Conservation (phyloP, 1,139 yeast species). For the Blastobotrys petasosporus region DNA sequence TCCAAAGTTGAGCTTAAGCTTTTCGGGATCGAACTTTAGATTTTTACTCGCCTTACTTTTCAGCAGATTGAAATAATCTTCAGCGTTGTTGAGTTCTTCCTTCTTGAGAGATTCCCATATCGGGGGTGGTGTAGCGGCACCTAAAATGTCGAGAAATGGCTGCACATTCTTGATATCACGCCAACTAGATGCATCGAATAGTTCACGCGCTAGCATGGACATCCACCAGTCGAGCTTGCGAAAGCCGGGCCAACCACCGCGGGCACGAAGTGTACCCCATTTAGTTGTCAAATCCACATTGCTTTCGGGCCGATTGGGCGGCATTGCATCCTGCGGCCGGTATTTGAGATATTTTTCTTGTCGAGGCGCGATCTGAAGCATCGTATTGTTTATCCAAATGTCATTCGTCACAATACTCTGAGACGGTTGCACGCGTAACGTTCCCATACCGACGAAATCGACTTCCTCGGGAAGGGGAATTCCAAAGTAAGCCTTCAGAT, state of each 20-base stretch:
- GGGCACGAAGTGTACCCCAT: conserved; percentile 8
- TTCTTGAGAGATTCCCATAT: conserved; percentile 6
- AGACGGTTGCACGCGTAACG: background rate
- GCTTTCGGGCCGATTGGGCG: background rate
- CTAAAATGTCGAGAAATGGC: conserved; percentile 5
- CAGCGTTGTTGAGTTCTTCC: conserved; percentile 1
- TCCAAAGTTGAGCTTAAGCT: conserved; percentile 5
- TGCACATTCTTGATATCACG: background rate
- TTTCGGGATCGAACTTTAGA: background rate
- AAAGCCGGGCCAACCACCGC: conserved; percentile 14
- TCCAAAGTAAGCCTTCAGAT: conserved; percentile 1
- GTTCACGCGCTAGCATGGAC: conserved; percentile 10
- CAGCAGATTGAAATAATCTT: conserved; percentile 4
- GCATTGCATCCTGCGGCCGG: no score
- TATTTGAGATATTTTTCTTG: no score
- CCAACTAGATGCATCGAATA: conserved; percentile 5
- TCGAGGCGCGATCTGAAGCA: background rate
- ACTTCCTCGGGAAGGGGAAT: conserved; percentile 9
- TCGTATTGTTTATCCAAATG: conserved; percentile 2
- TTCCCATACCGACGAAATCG: conserved; percentile 10
- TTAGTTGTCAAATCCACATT: background rate
- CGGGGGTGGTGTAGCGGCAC: conserved; percentile 10
- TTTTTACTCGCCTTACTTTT: background rate
- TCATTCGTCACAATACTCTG: background rate
- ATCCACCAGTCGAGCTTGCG: conserved; percentile 6